Percentiles rank a stretch among this genome's conserved stretches.
Evolutionary conservation across 352 stramenopile genomes (phyloP).

Genomic region (Phytophthora kernoviae): DNA sequence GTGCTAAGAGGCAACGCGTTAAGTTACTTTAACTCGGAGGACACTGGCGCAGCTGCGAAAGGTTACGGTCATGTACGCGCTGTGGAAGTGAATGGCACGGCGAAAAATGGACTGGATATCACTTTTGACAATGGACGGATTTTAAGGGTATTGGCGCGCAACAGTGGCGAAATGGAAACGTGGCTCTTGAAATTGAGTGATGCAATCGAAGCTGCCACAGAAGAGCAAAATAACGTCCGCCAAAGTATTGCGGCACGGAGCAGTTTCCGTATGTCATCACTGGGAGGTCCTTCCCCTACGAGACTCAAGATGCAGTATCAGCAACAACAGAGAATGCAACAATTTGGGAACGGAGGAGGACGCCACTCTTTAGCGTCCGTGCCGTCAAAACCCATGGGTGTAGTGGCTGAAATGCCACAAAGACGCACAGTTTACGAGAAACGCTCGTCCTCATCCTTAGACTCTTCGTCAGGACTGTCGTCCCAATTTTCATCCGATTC

Average conservation of each 20-base stretch:
- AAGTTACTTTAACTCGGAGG: conserved; percentile 84
- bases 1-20: conserved; percentile 75
- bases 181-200: conserved; percentile 80
- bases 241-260: conserved; percentile 49
- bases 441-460: conserved; percentile 29
- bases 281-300: conserved; percentile 30
- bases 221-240: conserved; percentile 62
- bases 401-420: conserved; percentile 20
- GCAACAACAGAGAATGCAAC: conserved; percentile 25
- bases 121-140: conserved; percentile 79
- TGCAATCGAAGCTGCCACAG: conserved; percentile 63
- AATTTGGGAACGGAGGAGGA: conserved; percentile 20
- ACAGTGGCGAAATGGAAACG: conserved; percentile 65
- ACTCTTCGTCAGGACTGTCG: conserved; percentile 32
- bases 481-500: conserved; percentile 25
- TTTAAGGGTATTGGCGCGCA: conserved; percentile 71
- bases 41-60: conserved; percentile 75
- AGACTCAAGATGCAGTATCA: conserved; percentile 37
- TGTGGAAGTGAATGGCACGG: conserved; percentile 75
- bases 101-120: conserved; percentile 70
- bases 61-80: conserved; percentile 77
- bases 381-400: conserved; percentile 40
- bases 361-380: conserved; percentile 56
- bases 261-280: conserved; percentile 49
- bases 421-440: conserved; percentile 39